Percentiles rank a stretch among this genome's conserved stretches.
These are phyloP conservation scores for Geoglossum glabrum DNA, from an alignment of 495 filamentous ascomycete genomes.

Conservation along the genomic window DNA sequence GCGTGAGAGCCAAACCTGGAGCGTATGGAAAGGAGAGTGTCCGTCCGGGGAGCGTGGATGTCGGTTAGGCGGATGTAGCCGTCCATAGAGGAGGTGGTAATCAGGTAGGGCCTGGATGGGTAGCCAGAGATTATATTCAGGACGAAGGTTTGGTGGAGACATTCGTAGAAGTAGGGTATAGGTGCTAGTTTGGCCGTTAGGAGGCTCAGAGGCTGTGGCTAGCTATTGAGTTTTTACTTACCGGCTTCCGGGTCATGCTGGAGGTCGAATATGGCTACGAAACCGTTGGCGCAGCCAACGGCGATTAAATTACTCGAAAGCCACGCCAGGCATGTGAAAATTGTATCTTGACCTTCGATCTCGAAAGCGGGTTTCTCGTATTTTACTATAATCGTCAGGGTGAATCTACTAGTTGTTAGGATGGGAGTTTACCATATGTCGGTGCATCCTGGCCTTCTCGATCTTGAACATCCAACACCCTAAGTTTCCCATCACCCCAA, in stretches of 20 bases:
- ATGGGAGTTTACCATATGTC: conserved; percentile 16
- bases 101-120: conserved; percentile 35
- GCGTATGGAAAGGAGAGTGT: conserved; percentile 29
- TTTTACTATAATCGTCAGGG: conserved; percentile 19
- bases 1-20: conserved; percentile 27
- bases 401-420: neutral
- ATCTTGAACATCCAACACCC: conserved; percentile 35
- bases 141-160: conserved; percentile 41
- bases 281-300: conserved; percentile 42
- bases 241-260: conserved; percentile 1
- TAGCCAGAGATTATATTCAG: conserved; percentile 33
- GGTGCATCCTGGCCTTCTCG: conserved; percentile 14
- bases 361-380: conserved; percentile 33
- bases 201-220: too few relatives aligned
- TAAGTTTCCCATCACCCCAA: conserved; percentile 39
- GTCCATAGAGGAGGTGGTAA: conserved; percentile 34
- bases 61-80: conserved; percentile 39
- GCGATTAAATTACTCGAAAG: conserved; percentile 37
- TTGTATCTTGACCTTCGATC: conserved; percentile 23
- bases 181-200: conserved; percentile 8
- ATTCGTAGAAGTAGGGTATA: conserved; percentile 32
- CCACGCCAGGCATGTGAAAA: conserved; percentile 43
- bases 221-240: too few relatives aligned
- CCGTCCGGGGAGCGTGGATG: conserved; percentile 27
- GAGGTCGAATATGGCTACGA: conserved; percentile 37